Evolutionary conservation across 768 basidiomycete species (phyloP).

Genomic region (Tricholoma hemisulphureum): DNA sequence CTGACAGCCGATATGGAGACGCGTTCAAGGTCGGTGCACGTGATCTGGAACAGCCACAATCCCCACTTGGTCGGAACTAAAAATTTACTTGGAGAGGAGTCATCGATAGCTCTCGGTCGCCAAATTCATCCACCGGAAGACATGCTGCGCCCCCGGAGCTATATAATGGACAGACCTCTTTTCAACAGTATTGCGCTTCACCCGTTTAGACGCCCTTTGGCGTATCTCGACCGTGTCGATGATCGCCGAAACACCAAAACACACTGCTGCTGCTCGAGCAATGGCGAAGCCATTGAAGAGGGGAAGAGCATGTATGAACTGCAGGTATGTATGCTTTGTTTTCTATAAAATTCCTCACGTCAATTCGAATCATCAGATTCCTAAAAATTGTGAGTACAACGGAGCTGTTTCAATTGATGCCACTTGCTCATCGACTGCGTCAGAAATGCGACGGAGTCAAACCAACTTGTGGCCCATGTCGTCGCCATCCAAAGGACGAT

Average conservation of each 20-base stretch:
- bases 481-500: conserved; percentile 54
- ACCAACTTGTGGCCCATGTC: conserved; percentile 66
- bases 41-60: not conserved
- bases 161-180: conserved; percentile 35
- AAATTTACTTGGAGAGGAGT: no score
- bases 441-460: conserved; percentile 68
- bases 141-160: conserved; percentile 19
- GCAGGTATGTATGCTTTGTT: conserved; percentile 37
- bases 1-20: not conserved
- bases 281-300: conserved; percentile 47
- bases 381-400: conserved; percentile 45
- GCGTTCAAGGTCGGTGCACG: not conserved
- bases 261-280: conserved; percentile 26
- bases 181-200: conserved; percentile 29
- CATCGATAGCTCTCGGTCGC: not conserved
- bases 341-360: conserved; percentile 2
- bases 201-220: conserved; percentile 33
- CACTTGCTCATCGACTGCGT: conserved; percentile 1
- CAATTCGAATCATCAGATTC: conserved; percentile 31
- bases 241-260: conserved; percentile 38
- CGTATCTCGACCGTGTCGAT: conserved; percentile 31
- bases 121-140: not conserved
- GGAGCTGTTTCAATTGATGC: conserved; percentile 1
- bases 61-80: not conserved
- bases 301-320: conserved; percentile 55